Base-by-base conservation (phyloP, 192 early-diverging fungal species). In the Mortierella alpina region DNA sequence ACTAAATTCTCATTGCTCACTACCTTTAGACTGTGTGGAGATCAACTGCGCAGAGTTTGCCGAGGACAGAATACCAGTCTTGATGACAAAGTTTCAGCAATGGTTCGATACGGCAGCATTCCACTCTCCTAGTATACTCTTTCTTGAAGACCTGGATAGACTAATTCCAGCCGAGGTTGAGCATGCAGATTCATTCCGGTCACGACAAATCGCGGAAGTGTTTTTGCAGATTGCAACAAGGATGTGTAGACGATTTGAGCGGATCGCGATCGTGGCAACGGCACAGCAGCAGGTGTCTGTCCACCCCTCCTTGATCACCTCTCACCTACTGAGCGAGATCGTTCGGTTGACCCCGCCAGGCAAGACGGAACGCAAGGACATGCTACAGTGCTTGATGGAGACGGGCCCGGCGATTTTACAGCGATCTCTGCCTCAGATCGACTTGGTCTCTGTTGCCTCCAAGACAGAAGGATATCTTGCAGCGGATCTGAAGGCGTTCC, bases 381-480 rank as follows among this genome's bases (percentile, higher is more conserved):
- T 98, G 77, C 68, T 98, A 59, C 87, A 91, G 51, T 83, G 89
- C 47, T 79, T 96, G 40, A 86, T 95, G 67, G 76, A 82, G 1
- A 83, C 82, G 13, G 91, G 87, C 31, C 85, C 87, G 1, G 82
- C 83, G 10, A 68, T 85, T 13, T 57, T 83, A 6, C 75, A 73
- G 70, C 70, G 87, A 10, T 92, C 89, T 18, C 31, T 86, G 8
- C 76, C 84, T 0, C 72, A 86, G 11, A 82, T 95, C n/a, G 93
- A 96, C 59, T 82, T 95, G 44, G 88, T 90, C 10, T 87, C 89
- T 0, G 83, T 96, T 0, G 91, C 94, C 5, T 90, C 91, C 31
- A 81, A 86, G 62, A 97, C 96, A 10, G 97, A 99, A 76, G 96
- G 96, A 1, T 97, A 94, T 70, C 77, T 92, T 20, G 93, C 96